Base-by-base conservation (phyloP, 805 yeast genomes). In the Metschnikowia chrysomelidarum region DNA sequence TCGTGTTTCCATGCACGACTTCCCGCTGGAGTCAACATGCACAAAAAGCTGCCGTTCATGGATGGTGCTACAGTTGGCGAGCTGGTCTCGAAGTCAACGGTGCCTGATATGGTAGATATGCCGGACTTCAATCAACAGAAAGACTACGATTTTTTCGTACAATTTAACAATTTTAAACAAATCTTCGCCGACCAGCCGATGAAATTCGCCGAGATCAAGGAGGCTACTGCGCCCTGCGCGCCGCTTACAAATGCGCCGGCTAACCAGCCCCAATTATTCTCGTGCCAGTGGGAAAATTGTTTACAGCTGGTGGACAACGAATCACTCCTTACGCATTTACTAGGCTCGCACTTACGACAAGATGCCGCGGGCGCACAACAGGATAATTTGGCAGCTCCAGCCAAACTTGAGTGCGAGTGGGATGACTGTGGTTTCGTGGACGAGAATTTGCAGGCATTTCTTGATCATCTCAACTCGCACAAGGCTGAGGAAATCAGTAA, bases 201-300 rank as follows among this genome's bases (percentile, higher is more conserved):
- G 23, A 22, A 19, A 10, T 30, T 24, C 7, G 19, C 32, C 17
- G 34, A 22, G 15, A 23, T 30, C 24, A 26, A 17, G 17, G 35
- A 33, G 25, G n/a, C n/a, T n/a, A n/a, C n/a, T n/a, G n/a, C n/a
- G n/a, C 36, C 32, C 2, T 23, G 19, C 7, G 19, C 19, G 15
- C 14, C 25, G 10, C 15, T 16, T 8, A 19, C 21, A 13, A 24
- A 20, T 8, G 18, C 27, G 11, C 38, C n/a, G 19, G n/a, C 17
- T 17, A 18, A 29, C 15, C 28, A 19, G 15, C 25, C 20, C 10
- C 26, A 40, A 13, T 13, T 36, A 5, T 50, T 38, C 25, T 35
- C 54, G 12, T 85, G 94, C 57, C 73, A 77, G 53, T 86, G 94
- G 94, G 78, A 76, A 31, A 67, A 74, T 38, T 86, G 95, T 54